Base-by-base conservation (phyloP, 2,329 filamentous ascomycete genomes). In the Sphaerulina populicola region DNA sequence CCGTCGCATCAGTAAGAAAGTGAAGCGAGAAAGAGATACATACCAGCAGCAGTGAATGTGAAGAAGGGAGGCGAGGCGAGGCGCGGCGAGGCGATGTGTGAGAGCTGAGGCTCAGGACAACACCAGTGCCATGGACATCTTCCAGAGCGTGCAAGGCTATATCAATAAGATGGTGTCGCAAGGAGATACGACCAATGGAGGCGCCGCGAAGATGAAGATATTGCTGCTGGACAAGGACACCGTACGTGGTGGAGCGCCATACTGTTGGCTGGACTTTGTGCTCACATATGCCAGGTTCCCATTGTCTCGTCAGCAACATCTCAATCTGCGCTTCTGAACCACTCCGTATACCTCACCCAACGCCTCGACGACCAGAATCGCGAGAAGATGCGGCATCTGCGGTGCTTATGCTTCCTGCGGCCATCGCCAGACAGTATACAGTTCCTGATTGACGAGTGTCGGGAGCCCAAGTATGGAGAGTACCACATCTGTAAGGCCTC, bases 341-440 rank as follows among this genome's bases (percentile, higher is more conserved):
- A 98, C 73, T 91, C 97, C 72, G 87, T 98, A 60, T 98, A 96
- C 71, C 86, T 98, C 55, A 96, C 94, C 64, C 93, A 98, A 70
- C 88, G 93, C 53, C 75, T 98, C 51, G 93, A 97, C 67, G 97
- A 96, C 62, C 74, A 80, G 53, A 82, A 83, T 57, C 81, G 93
- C 43, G 94, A 98, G 73, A 96, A 94, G 77, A 97, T 98, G 93
- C 85, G 93, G 56, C 93, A 98, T 73, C 77, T 98, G 47, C 83
- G 89, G 47, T 98, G 93, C 68, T 74, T 97, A 27, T 96, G 89
- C 67, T 91, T 98, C 61, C 80, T 98, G 43, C 84, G 94, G 37
- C 93, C 93, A 6, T 95, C 91, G 0, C 79, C 91, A 10, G 88
- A 94, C 60, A 94, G 91, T 4, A 89, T 97, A 65, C 90, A 98